Conservation (phyloP, 257 asterid genomes). For the Paulownia fortunei region DNA sequence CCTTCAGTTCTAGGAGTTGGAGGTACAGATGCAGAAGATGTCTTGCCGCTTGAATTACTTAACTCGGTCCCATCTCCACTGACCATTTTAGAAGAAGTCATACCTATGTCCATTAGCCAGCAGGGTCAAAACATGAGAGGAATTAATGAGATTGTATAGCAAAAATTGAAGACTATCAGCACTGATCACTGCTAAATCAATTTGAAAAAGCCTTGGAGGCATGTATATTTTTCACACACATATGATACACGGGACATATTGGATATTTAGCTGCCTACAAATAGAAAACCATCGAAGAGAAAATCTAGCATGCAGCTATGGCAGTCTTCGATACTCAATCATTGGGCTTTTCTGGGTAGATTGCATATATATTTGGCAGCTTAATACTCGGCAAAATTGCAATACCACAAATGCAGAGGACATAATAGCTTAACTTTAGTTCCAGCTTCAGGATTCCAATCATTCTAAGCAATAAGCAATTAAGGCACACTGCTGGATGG, state of each 20-base stretch:
- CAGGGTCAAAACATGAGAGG: not conserved
- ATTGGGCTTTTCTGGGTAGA: not conserved
- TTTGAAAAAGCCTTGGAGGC: not conserved
- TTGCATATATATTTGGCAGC: not conserved
- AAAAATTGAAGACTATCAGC: constrained; percentile 12
- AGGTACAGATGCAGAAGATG: constrained; percentile 65
- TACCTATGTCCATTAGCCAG: constrained; percentile 32
- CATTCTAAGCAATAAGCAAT: not conserved
- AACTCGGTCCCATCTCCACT: constrained; percentile 60
- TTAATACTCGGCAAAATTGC: not conserved
- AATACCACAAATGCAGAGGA: not conserved
- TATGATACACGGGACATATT: not conserved
- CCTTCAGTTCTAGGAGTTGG: constrained; percentile 88
- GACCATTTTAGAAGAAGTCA: constrained; percentile 46
- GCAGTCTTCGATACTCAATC: not conserved
- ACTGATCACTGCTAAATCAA: not conserved
- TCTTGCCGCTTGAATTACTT: constrained; percentile 68
- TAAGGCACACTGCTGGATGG: not conserved
- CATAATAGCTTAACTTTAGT: not conserved
- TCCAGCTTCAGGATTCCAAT: not conserved
- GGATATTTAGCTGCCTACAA: not conserved
- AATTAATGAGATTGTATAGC: not conserved
- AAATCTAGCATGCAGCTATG: not conserved
- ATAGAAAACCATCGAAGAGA: not conserved
- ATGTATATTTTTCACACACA: not conserved